Conservation (phyloP, 2,329 filamentous ascomycete species). For the Microsporum canis region DNA sequence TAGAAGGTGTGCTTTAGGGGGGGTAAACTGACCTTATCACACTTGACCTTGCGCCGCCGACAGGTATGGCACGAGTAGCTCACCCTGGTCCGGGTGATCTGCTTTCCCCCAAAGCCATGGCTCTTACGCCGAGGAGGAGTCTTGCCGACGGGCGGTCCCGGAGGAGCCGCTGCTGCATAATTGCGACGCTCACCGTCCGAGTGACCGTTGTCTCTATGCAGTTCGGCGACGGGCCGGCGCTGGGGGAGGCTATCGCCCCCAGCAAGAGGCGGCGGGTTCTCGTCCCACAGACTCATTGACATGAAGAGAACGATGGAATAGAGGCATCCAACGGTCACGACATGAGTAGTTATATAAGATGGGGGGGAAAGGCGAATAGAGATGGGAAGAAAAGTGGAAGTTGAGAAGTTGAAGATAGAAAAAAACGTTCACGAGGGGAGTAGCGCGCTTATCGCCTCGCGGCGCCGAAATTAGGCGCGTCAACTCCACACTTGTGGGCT, state of each 20-base stretch:
- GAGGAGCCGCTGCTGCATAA: not conserved
- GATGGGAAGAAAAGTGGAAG: not conserved
- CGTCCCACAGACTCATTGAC: slow-evolving; percentile 3
- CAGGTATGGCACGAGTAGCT: slow-evolving; percentile 40
- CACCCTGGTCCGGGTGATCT: slow-evolving; percentile 38
- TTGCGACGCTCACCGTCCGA: not conserved
- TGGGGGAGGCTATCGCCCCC: not conserved
- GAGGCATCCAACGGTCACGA: not conserved
- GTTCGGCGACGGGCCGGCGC: not conserved
- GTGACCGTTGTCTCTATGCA: not conserved
- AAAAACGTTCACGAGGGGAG: slow-evolving; percentile 1
- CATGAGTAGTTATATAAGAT: not conserved
- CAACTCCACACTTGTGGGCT: not conserved
- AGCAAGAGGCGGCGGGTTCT: not conserved
- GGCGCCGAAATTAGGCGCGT: not conserved
- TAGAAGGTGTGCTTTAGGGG: not conserved
- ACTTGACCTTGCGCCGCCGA: slow-evolving; percentile 39
- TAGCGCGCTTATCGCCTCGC: not conserved
- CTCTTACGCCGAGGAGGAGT: slow-evolving; percentile 7
- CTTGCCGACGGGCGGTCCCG: not conserved
- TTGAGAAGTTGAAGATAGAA: not conserved
- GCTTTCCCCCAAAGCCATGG: slow-evolving; percentile 24
- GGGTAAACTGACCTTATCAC: slow-evolving; percentile 17
- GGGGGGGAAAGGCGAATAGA: too few relatives aligned
- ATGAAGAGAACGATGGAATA: not conserved